Evolutionary conservation across 805 yeast genomes (phyloP).

Genomic region (Tetrapisispora iriomotensis): DNA sequence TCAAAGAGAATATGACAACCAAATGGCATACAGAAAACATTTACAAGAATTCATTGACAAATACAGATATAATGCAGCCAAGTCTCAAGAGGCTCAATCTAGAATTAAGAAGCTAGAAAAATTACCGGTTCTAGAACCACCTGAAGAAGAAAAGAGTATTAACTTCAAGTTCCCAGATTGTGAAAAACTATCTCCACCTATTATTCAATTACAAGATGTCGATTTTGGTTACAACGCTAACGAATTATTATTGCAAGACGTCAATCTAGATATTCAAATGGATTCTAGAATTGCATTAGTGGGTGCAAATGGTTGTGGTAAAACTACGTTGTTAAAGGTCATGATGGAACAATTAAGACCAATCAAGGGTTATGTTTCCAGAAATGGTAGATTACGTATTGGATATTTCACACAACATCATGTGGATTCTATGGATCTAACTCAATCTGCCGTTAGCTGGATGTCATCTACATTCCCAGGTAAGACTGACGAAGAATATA

Average conservation of each 20-base stretch:
- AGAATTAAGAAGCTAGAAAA: constrained; percentile 95
- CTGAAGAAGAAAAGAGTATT: constrained; percentile 80
- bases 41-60: constrained; percentile 92
- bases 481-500: constrained; percentile 88
- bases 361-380: constrained; percentile 62
- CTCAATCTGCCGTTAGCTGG: constrained; percentile 85
- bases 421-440: constrained; percentile 92
- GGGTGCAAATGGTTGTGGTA: constrained; percentile 99
- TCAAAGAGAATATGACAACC: constrained; percentile 91
- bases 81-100: constrained; percentile 95
- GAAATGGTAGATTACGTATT: constrained; percentile 78
- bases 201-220: constrained; percentile 77
- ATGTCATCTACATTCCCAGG: constrained; percentile 86
- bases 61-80: constrained; percentile 95
- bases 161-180: constrained; percentile 93
- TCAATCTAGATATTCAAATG: constrained; percentile 84
- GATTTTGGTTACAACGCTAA: constrained; percentile 71
- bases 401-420: constrained; percentile 99
- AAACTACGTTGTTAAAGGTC: constrained; percentile 83
- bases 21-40: constrained; percentile 91
- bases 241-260: constrained; percentile 58
- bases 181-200: constrained; percentile 86
- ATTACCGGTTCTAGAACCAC: constrained; percentile 84
- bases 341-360: constrained; percentile 74
- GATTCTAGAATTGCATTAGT: constrained; percentile 92